These are phyloP conservation scores for Gossypium raimondii DNA, from an alignment of 345 rosid species.

Conservation along the genomic window DNA sequence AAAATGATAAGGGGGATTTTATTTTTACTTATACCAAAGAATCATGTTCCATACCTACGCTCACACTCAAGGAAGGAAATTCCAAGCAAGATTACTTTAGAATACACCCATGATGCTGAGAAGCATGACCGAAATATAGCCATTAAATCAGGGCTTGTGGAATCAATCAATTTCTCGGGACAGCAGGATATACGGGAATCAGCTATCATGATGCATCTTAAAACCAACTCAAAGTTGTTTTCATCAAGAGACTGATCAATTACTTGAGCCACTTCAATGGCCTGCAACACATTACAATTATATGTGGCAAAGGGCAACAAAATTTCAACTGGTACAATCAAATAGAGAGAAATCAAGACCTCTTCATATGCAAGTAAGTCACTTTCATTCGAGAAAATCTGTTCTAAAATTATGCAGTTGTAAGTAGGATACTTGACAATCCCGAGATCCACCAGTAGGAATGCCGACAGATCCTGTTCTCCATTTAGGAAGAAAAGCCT, in stretches of 20 bases:
- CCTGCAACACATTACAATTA: constrained; percentile 40
- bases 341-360: constrained; percentile 42
- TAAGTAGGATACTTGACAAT: constrained; percentile 74
- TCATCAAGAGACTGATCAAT: constrained; percentile 83
- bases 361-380: constrained; percentile 83
- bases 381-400: constrained; percentile 43
- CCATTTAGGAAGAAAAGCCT: constrained; percentile 92
- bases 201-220: constrained; percentile 62
- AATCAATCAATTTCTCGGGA: constrained; percentile 22
- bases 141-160: constrained; percentile 26
- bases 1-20: not conserved
- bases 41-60: constrained; percentile 52
- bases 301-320: constrained; percentile 14
- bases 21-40: not conserved
- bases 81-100: constrained; percentile 79
- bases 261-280: constrained; percentile 84
- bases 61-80: constrained; percentile 76
- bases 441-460: constrained; percentile 81
- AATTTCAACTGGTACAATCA: not conserved
- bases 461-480: constrained; percentile 76
- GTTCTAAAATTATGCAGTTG: constrained; percentile 56
- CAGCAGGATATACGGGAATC: constrained; percentile 42
- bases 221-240: constrained; percentile 43
- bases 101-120: constrained; percentile 76
- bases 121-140: constrained; percentile 41